These are phyloP conservation scores for Debaryomycetaceae sp. DNA, from an alignment of 1,139 yeast species.

Conservation along the genomic window DNA sequence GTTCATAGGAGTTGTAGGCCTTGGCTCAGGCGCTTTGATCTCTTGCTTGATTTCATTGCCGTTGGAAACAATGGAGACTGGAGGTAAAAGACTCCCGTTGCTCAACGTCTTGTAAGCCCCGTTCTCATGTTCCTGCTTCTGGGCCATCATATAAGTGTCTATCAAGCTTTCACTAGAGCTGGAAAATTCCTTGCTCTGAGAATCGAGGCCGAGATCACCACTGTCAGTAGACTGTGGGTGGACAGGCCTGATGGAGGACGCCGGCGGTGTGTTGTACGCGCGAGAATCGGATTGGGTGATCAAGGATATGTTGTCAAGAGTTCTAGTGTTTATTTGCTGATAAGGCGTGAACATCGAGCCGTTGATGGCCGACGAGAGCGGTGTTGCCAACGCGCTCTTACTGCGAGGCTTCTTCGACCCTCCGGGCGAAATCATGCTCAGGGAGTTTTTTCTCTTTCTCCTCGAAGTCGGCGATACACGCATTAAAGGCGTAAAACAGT, in stretches of 20 bases:
- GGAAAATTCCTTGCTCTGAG: background rate
- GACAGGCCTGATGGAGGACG: conserved; percentile 11
- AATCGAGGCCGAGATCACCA: background rate
- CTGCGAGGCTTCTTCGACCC: conserved; percentile 9
- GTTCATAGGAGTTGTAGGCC: background rate
- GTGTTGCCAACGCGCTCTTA: conserved; percentile 17
- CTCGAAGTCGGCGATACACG: conserved; percentile 36
- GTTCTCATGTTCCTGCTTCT: background rate
- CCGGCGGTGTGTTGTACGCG: conserved; percentile 17
- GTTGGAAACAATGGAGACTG: conserved; percentile 18
- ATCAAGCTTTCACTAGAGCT: background rate
- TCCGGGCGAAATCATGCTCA: conserved; percentile 7
- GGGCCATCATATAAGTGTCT: background rate
- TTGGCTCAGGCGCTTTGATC: background rate
- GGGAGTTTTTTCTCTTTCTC: conserved; percentile 11
- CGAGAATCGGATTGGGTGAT: conserved; percentile 15
- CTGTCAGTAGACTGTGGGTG: background rate
- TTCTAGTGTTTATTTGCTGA: conserved; percentile 26
- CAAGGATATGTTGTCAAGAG: conserved; percentile 35
- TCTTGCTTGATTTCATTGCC: conserved; percentile 3
- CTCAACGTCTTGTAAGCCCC: background rate
- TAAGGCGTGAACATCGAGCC: conserved; percentile 17
- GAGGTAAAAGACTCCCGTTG: conserved; percentile 27
- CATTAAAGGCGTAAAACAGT: conserved; percentile 46
- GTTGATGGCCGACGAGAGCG: conserved; percentile 16